Evolutionary conservation across 1,139 yeast species (phyloP).

Genomic region (Lodderomyces pseudojiufengensis): DNA sequence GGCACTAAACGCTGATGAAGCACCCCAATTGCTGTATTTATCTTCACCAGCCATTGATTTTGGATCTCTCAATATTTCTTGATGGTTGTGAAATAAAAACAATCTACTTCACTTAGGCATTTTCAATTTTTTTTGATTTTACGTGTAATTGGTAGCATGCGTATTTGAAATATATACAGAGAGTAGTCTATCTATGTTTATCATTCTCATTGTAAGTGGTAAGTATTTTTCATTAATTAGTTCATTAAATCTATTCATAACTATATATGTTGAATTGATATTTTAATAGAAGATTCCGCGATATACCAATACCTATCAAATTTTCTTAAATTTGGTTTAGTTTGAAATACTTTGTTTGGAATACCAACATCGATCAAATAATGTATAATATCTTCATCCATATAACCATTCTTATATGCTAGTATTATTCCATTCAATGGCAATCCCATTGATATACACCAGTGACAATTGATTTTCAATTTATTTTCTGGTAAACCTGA

Average conservation of each 20-base stretch:
- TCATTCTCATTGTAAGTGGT: too few species aligned
- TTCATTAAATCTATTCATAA: neutral
- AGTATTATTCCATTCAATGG: conserved; percentile 66
- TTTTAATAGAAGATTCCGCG: conserved; percentile 31
- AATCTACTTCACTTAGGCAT: too few species aligned
- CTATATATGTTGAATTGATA: conserved; percentile 16
- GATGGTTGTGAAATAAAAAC: too few species aligned
- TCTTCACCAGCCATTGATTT: neutral
- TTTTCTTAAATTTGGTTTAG: conserved; percentile 39
- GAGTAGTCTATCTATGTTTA: too few species aligned
- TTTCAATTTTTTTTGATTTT: too few species aligned
- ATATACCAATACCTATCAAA: conserved; percentile 45
- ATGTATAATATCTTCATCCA: conserved; percentile 41
- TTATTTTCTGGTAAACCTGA: conserved; percentile 52
- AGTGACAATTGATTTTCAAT: conserved; percentile 35
- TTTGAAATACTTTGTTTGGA: conserved; percentile 48
- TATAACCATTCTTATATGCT: conserved; percentile 49
- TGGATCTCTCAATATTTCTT: too few species aligned
- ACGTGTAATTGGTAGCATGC: too few species aligned
- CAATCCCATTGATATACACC: conserved; percentile 70
- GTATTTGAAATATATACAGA: too few species aligned
- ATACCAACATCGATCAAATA: conserved; percentile 73
- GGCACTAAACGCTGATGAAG: conserved; percentile 2
- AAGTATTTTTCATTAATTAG: too few species aligned
- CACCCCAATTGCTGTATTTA: conserved; percentile 2